Evolutionary conservation across 495 filamentous ascomycete genomes (phyloP).

Genomic region (Ramalina peruviana): DNA sequence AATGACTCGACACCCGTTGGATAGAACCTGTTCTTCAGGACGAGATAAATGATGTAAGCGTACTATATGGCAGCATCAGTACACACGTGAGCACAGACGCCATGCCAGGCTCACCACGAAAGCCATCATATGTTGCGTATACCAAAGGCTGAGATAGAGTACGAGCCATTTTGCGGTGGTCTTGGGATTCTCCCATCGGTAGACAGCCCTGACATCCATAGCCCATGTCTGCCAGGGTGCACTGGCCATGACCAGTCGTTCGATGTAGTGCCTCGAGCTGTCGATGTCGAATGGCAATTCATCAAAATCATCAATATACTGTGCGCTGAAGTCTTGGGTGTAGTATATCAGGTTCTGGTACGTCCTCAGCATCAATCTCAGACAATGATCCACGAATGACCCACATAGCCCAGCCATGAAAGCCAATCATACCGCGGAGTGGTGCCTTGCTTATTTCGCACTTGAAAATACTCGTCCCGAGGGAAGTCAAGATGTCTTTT

Average conservation of each 20-base stretch:
- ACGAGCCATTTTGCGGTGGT: constrained; percentile 22
- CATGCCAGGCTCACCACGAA: constrained; percentile 21
- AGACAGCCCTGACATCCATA: constrained; percentile 26
- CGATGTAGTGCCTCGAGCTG: constrained; percentile 22
- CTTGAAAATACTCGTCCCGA: constrained; percentile 16
- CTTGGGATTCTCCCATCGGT: constrained; percentile 29
- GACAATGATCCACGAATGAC: background rate
- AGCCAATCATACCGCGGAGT: constrained; percentile 19
- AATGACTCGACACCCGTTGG: constrained; percentile 23
- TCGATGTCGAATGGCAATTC: constrained; percentile 25
- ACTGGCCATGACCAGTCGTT: constrained; percentile 31
- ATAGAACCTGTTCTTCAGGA: constrained; percentile 22
- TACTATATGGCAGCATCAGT: constrained; percentile 10
- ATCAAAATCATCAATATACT: constrained; percentile 31
- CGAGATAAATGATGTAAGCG: constrained; percentile 25
- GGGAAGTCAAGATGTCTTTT: constrained; percentile 18
- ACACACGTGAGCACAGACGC: no score
- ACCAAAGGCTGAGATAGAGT: constrained; percentile 25
- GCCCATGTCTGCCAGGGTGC: constrained; percentile 29
- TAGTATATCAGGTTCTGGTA: constrained; percentile 24
- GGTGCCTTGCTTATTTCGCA: constrained; percentile 15
- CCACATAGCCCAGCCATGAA: constrained; percentile 28
- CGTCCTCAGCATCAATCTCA: background rate
- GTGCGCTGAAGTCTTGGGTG: constrained; percentile 26
- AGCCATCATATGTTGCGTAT: constrained; percentile 23